Evolutionary conservation across 768 basidiomycete genomes (phyloP).

Genomic region (Naganishia onofrii): DNA sequence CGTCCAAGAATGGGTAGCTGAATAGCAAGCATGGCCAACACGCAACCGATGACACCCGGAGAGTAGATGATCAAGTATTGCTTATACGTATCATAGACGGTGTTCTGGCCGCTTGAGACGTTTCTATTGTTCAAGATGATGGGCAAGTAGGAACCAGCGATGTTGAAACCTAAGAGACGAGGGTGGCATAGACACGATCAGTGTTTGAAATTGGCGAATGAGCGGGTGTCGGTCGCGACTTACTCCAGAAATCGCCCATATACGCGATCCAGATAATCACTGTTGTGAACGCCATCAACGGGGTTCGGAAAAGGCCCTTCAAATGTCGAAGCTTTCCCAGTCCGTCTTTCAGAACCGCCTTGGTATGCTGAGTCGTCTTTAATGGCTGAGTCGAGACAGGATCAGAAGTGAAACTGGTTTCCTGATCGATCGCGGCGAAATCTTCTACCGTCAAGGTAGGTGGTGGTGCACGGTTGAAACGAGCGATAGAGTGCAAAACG

Average conservation of each 20-base stretch:
- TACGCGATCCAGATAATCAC: slow-evolving; percentile 47
- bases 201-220: neutral
- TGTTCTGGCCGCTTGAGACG: slow-evolving; percentile 36
- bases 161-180: slow-evolving; percentile 35
- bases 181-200: slow-evolving; percentile 38
- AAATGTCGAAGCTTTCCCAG: slow-evolving; percentile 45
- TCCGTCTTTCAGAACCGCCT: slow-evolving; percentile 33
- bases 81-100: slow-evolving; percentile 51
- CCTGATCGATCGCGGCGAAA: slow-evolving; percentile 50
- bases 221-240: neutral
- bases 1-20: slow-evolving; percentile 45
- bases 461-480: slow-evolving; percentile 50
- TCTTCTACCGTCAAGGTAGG: slow-evolving; percentile 50
- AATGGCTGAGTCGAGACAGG: slow-evolving; percentile 10
- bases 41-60: slow-evolving; percentile 46
- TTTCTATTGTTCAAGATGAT: slow-evolving; percentile 51
- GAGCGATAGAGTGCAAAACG: slow-evolving; percentile 53
- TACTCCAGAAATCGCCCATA: slow-evolving; percentile 43
- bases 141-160: slow-evolving; percentile 52
- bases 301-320: slow-evolving; percentile 50
- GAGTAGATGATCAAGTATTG: slow-evolving; percentile 51
- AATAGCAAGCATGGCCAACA: slow-evolving; percentile 44
- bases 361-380: slow-evolving; percentile 22
- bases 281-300: slow-evolving; percentile 44
- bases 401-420: slow-evolving; percentile 33